Percentiles rank a stretch among this genome's conserved stretches.
These are phyloP conservation scores for Agrocybe praecox DNA, from an alignment of 768 basidiomycete genomes.

Conservation along the genomic window DNA sequence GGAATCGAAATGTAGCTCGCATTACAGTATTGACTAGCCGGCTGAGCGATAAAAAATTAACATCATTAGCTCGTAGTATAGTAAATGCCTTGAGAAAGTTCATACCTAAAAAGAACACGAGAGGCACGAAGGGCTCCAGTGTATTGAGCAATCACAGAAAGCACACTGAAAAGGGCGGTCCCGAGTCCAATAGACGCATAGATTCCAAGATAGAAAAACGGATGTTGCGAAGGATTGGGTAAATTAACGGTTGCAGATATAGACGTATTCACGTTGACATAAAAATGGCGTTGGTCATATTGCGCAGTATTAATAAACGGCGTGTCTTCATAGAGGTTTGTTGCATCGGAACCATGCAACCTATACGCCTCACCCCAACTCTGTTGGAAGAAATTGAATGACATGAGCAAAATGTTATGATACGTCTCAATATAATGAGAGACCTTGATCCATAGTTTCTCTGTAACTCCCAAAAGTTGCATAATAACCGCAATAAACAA, in stretches of 20 bases:
- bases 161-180: conserved; percentile 45
- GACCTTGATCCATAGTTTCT: conserved; percentile 80
- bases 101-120: conserved; percentile 36
- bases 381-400: conserved; percentile 30
- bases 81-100: no score
- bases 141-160: conserved; percentile 51
- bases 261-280: conserved; percentile 13
- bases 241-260: conserved; percentile 35
- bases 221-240: conserved; percentile 55
- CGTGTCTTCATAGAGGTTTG: no score
- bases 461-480: conserved; percentile 53
- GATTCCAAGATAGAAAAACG: conserved; percentile 65
- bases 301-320: no score
- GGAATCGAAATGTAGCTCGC: conserved; percentile 82
- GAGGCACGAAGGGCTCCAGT: conserved; percentile 51
- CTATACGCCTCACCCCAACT: conserved; percentile 71
- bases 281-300: conserved; percentile 16
- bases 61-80: no score
- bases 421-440: conserved; percentile 11
- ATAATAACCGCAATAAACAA: conserved; percentile 46
- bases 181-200: conserved; percentile 58
- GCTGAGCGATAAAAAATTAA: conserved; percentile 57
- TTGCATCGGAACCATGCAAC: neutral
- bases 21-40: conserved; percentile 69
- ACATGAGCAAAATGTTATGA: neutral